Conservation (phyloP, 352 stramenopile genomes). For the Globisporangium cystogenes region DNA sequence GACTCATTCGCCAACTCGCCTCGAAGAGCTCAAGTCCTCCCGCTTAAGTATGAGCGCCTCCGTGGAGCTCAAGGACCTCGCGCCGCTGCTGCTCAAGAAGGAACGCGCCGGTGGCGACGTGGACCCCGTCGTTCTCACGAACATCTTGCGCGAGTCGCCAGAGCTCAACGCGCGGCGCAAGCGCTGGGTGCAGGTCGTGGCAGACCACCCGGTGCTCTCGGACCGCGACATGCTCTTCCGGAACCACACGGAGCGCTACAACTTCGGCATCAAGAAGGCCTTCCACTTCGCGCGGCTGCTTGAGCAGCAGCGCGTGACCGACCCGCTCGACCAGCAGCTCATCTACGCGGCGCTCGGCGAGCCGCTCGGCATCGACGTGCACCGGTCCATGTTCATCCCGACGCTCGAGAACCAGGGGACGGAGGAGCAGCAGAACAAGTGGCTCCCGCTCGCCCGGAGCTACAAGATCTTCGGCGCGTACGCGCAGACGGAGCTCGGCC, state of each 20-base stretch:
- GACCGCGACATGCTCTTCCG: constrained; percentile 41
- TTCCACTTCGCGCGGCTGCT: constrained; percentile 34
- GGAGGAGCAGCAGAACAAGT: constrained; percentile 54
- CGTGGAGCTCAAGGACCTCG: constrained; percentile 49
- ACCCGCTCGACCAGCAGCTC: constrained; percentile 28
- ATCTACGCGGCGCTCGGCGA: constrained; percentile 41
- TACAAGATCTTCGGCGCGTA: constrained; percentile 89
- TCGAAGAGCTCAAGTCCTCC: too few relatives aligned
- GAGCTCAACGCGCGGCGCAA: constrained; percentile 36
- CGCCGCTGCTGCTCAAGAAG: constrained; percentile 49
- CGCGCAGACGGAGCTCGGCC: constrained; percentile 94
- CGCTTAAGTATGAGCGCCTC: too few relatives aligned
- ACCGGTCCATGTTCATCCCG: constrained; percentile 61
- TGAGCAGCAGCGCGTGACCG: constrained; percentile 21
- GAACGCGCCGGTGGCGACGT: constrained; percentile 47
- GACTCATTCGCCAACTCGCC: too few relatives aligned
- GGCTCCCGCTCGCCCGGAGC: constrained; percentile 54
- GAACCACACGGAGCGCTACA: constrained; percentile 37
- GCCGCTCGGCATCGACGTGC: constrained; percentile 39
- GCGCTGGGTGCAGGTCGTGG: constrained; percentile 15
- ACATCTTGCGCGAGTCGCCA: constrained; percentile 24
- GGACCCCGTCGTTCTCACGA: constrained; percentile 24
- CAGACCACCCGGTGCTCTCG: constrained; percentile 35
- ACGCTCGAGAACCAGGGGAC: constrained; percentile 65
- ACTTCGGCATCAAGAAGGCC: constrained; percentile 25